phyloP scores from a whole-genome alignment of 2,329 filamentous ascomycete species.

The Dryadomyces sulphureus region DNA sequence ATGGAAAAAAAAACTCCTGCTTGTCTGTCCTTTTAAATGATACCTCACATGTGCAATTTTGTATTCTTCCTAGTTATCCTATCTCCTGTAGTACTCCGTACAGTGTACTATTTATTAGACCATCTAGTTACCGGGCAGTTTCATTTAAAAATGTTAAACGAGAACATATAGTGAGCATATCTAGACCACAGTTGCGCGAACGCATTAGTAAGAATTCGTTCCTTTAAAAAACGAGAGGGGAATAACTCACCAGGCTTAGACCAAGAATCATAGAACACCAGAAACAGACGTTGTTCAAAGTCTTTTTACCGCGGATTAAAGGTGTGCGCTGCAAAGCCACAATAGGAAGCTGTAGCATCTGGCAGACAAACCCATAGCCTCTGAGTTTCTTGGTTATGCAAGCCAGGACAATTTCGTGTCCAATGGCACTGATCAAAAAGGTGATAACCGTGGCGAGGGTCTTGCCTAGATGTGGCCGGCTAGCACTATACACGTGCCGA shows the following conservation, averaged over 20 bases:
- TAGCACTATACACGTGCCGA: slow-evolving; percentile 83
- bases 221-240: neutral
- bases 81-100: too few species aligned
- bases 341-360: slow-evolving; percentile 95
- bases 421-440: slow-evolving; percentile 76
- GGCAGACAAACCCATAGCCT: slow-evolving; percentile 83
- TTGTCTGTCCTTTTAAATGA: too few species aligned
- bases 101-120: too few species aligned
- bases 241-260: slow-evolving; percentile 53
- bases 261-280: slow-evolving; percentile 89
- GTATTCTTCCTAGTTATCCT: too few species aligned
- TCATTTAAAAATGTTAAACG: slow-evolving; percentile 17
- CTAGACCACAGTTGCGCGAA: slow-evolving; percentile 17
- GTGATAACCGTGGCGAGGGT: slow-evolving; percentile 74
- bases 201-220: neutral
- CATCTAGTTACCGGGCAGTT: neutral
- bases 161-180: slow-evolving; percentile 41
- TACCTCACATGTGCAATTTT: too few species aligned
- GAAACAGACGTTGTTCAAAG: slow-evolving; percentile 79
- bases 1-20: too few species aligned
- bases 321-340: slow-evolving; percentile 76
- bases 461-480: slow-evolving; percentile 60
- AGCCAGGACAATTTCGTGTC: slow-evolving; percentile 92
- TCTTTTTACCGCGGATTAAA: slow-evolving; percentile 58
- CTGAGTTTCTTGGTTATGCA: slow-evolving; percentile 95